Evolutionary conservation across 116 monocot genomes (phyloP), one percentile per base, ranked within the genome.

Genomic region (Iris pallida): DNA sequence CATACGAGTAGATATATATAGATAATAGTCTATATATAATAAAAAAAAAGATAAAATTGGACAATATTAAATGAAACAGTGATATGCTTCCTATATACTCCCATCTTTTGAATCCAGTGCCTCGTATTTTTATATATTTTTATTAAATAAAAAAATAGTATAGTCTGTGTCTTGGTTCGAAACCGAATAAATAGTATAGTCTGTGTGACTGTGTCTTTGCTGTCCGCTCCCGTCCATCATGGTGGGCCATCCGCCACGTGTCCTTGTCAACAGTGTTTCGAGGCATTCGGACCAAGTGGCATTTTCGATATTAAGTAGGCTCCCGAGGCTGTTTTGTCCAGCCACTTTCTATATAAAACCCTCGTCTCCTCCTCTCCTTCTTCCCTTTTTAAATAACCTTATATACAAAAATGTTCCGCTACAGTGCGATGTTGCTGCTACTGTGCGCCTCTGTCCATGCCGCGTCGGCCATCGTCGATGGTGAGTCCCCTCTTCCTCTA

Each of bases 401-500:
- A n/a, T n/a, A 51, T 48, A 42, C 5, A 18, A 67, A 9, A 30
- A 68, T 68, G 68, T n/a, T 42, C 9, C 42, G 16, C 55, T 44
- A 30, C 45, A 11, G 12, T 18, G 68, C 59, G 55, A 15, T 16
- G 43, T 12, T 69, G 17, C 55, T 78, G 55, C 56, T 73, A 53
- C 4, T 79, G 46, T 69, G 63, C 40, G 51, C 68, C 10, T 30
- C 42, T 30, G n/a, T 18, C 48, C 71, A 71, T 30, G 43, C 20
- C 12, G 58, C 60, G 8, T 20, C 64, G 10, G 59, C 65, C 66
- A 65, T 77, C 65, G 52, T 42, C 66, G 77, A 77, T 20, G 77
- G 77, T 73, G 47, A 78, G 72, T 13, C 4, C 47, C 16, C 43
- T 17, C 55, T 8, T 3, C n/a, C 30, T 19, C 64, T 10, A 1